Conservation (phyloP, 2,329 filamentous ascomycete species). For the Penicillium brevicompactum region DNA sequence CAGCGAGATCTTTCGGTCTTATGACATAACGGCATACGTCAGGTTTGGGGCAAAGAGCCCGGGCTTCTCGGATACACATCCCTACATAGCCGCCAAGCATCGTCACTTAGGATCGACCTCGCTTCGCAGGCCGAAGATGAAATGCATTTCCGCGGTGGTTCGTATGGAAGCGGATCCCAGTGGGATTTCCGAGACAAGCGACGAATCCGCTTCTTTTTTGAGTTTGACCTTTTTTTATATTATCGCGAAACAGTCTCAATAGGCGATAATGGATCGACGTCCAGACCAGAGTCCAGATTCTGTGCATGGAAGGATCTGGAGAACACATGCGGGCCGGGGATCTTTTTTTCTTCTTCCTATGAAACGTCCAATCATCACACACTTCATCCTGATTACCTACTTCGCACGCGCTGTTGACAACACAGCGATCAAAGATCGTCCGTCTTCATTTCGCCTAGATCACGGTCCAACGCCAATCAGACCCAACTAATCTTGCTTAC, state of each 20-base stretch:
- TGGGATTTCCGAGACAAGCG: background rate
- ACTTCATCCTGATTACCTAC: background rate
- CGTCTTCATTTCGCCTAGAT: background rate
- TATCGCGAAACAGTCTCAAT: background rate
- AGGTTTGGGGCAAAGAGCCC: background rate
- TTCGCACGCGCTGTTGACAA: background rate
- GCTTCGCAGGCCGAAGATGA: background rate
- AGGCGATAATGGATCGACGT: background rate
- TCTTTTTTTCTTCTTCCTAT: background rate
- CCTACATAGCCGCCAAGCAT: background rate
- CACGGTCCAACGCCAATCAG: background rate
- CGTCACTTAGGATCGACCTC: background rate
- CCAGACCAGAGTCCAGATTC: background rate
- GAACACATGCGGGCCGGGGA: background rate
- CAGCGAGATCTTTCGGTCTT: background rate
- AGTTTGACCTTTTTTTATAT: background rate
- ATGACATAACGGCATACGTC: background rate
- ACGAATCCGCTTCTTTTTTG: background rate
- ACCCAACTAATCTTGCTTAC: background rate
- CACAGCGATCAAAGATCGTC: background rate
- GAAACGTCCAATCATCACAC: background rate
- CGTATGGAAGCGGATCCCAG: background rate
- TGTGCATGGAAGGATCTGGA: background rate
- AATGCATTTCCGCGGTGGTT: background rate
- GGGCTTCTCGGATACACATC: background rate